Conservation (phyloP, 345 rosid genomes). For the Microcos paniculata region DNA sequence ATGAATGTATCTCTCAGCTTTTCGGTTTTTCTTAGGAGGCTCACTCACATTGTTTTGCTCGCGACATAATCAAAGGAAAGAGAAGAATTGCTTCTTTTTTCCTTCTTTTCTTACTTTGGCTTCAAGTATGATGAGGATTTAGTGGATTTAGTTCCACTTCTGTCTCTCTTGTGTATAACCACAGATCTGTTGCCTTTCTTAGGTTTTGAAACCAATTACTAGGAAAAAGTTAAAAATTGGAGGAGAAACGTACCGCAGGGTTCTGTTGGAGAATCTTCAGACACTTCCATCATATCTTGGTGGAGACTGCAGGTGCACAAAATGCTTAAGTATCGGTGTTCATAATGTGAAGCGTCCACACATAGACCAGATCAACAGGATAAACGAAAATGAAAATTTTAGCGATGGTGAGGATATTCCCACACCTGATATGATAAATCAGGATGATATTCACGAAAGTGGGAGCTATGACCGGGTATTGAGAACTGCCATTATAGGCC, state of each 20-base stretch:
- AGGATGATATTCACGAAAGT: slow-evolving; percentile 31
- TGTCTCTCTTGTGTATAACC: background rate
- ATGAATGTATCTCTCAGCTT: background rate
- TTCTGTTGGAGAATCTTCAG: slow-evolving; percentile 64
- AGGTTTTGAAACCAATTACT: slow-evolving; percentile 81
- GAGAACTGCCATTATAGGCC: slow-evolving; percentile 56
- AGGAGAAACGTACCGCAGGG: slow-evolving; percentile 59
- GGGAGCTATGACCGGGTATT: slow-evolving; percentile 49
- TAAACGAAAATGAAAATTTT: slow-evolving; percentile 16
- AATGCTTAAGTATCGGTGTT: slow-evolving; percentile 44
- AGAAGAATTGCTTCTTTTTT: no score
- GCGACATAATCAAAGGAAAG: no score
- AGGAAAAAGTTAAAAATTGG: slow-evolving; percentile 81
- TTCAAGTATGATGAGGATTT: slow-evolving; percentile 1
- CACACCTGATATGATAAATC: slow-evolving; percentile 20
- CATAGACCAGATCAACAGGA: slow-evolving; percentile 23
- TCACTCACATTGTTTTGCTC: no score
- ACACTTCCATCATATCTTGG: slow-evolving; percentile 83
- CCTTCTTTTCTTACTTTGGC: background rate
- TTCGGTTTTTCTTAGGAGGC: background rate
- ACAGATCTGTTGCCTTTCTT: slow-evolving; percentile 18
- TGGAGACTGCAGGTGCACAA: slow-evolving; percentile 66
- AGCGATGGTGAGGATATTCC: slow-evolving; percentile 31
- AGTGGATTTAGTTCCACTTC: background rate
- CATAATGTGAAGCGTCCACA: slow-evolving; percentile 16